A percentile compares a stretch with the other conserved stretches of the same genome.
Conservation (phyloP, 163 green algal genomes). For the Prototheca wickerhamii region DNA sequence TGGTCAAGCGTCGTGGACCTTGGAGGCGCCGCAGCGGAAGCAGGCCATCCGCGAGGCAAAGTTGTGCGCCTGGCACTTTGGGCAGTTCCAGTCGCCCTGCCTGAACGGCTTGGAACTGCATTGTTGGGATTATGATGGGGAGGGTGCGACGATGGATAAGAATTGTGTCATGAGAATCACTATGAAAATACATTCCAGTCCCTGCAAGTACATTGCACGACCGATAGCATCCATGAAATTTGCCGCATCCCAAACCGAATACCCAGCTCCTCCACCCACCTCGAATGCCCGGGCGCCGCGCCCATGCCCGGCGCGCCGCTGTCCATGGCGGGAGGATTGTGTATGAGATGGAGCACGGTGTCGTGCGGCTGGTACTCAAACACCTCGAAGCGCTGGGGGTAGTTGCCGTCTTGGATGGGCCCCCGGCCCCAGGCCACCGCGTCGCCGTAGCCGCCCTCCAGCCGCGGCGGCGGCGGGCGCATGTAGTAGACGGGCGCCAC, state of each 20-base stretch:
- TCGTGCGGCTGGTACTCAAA: conserved; percentile 1
- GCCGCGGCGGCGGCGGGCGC: neutral
- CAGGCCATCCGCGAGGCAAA: conserved; percentile 42
- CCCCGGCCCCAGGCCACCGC: neutral
- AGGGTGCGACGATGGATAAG: neutral
- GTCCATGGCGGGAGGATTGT: too few species aligned
- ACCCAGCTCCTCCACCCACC: too few species aligned
- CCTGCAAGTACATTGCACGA: too few species aligned
- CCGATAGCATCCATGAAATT: too few species aligned
- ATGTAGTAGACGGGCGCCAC: neutral
- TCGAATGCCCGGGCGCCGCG: too few species aligned
- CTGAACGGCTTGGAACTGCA: conserved; percentile 17
- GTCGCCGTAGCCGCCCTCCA: neutral
- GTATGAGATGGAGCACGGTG: too few species aligned
- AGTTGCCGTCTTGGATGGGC: neutral
- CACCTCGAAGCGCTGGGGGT: neutral
- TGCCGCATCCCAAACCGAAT: too few species aligned
- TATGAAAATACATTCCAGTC: too few species aligned
- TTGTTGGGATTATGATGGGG: neutral
- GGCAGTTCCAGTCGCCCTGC: conserved; percentile 53
- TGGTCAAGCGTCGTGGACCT: neutral
- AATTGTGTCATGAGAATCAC: too few species aligned
- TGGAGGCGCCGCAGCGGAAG: conserved; percentile 38
- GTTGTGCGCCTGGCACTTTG: conserved; percentile 47
- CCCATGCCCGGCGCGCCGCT: too few species aligned